Evolutionary conservation across 768 basidiomycete species (phyloP).

Genomic region (Calocera cornea): DNA sequence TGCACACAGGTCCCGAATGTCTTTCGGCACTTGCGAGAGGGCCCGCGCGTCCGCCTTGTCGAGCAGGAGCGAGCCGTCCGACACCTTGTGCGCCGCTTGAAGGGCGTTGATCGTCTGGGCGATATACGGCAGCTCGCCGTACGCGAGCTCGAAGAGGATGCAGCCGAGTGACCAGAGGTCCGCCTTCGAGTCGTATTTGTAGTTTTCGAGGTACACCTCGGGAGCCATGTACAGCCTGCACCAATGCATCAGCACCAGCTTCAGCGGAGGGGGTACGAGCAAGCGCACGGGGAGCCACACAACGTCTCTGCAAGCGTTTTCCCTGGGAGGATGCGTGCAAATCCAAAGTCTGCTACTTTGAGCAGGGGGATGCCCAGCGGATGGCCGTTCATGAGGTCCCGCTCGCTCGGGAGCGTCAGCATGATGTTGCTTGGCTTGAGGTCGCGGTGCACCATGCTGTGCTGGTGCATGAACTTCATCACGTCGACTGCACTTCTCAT

Average conservation of each 20-base stretch:
- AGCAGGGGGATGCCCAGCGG: slow-evolving; percentile 86
- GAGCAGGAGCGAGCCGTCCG: not conserved
- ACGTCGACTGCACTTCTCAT: slow-evolving; percentile 51
- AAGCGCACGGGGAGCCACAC: slow-evolving; percentile 85
- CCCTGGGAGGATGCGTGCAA: slow-evolving; percentile 81
- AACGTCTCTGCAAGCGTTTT: slow-evolving; percentile 94
- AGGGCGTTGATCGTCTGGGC: slow-evolving; percentile 1
- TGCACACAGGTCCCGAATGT: not conserved
- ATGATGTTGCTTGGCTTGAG: slow-evolving; percentile 78
- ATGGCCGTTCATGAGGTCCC: slow-evolving; percentile 44
- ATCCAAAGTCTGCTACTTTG: slow-evolving; percentile 97
- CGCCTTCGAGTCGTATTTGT: slow-evolving; percentile 95
- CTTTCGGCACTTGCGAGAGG: not conserved
- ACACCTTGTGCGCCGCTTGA: not conserved
- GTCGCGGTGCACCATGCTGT: slow-evolving; percentile 89
- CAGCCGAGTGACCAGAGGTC: slow-evolving; percentile 98
- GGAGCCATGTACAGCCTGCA: slow-evolving; percentile 93
- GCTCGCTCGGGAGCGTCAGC: not conserved
- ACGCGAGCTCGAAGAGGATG: slow-evolving; percentile 81
- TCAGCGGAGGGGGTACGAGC: not conserved
- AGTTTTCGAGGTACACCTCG: slow-evolving; percentile 78
- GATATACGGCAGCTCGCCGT: not conserved
- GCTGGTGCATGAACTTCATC: slow-evolving; percentile 76
- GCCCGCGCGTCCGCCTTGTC: not conserved
- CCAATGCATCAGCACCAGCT: not conserved